phyloP scores from a whole-genome alignment of 345 rosid genomes.

The Triadica sebifera region DNA sequence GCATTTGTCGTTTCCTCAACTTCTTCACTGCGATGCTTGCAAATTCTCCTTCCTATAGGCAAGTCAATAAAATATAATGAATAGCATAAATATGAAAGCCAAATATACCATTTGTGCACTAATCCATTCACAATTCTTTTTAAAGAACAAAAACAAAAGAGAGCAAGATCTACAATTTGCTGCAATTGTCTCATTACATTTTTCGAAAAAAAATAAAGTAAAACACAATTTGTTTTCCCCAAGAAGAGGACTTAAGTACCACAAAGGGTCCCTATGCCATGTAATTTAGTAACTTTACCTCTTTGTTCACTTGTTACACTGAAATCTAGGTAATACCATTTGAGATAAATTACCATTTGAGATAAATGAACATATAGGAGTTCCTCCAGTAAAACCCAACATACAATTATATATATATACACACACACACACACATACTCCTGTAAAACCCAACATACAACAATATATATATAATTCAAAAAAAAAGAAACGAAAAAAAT shows the following conservation, averaged over 20 bases:
- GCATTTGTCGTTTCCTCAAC: slow-evolving; percentile 87
- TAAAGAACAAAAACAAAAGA: background rate
- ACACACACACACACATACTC: too few species aligned
- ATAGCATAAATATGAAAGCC: background rate
- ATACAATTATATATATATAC: too few species aligned
- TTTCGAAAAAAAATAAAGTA: too few species aligned
- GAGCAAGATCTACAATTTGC: background rate
- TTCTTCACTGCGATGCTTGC: slow-evolving; percentile 75
- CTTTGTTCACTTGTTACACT: background rate
- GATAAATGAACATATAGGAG: background rate
- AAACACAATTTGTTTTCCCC: background rate
- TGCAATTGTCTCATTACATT: background rate
- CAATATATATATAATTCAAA: too few species aligned
- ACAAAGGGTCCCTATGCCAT: background rate
- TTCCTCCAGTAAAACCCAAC: background rate
- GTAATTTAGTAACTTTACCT: background rate
- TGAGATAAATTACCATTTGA: too few species aligned
- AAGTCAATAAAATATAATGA: slow-evolving; percentile 16
- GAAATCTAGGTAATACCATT: background rate
- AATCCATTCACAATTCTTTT: background rate
- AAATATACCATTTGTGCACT: background rate
- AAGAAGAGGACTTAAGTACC: background rate
- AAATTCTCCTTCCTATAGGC: slow-evolving; percentile 78
- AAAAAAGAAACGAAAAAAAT: too few species aligned
- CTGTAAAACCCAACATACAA: too few species aligned